phyloP scores from a whole-genome alignment of 176 grass and related monocot genomes.

The Aegilops tauschii region DNA sequence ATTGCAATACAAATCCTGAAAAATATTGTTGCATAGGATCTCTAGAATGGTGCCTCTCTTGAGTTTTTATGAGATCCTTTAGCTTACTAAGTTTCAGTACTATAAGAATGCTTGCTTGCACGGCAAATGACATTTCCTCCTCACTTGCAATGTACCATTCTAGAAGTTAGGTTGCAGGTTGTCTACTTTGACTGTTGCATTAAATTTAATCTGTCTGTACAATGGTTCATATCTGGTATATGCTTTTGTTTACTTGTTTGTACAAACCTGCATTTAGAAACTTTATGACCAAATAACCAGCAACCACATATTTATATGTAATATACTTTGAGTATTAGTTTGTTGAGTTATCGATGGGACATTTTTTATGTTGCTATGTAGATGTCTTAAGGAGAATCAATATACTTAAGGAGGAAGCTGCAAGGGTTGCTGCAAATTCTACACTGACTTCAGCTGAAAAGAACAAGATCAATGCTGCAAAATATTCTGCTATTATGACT shows the following conservation, averaged over 20 bases:
- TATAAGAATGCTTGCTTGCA: slow-evolving; percentile 10
- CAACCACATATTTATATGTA: slow-evolving; percentile 20
- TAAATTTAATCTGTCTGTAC: slow-evolving; percentile 19
- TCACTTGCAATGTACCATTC: slow-evolving; percentile 16
- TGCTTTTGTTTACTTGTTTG: background rate
- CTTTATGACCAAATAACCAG: slow-evolving; percentile 3
- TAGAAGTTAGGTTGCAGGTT: slow-evolving; percentile 1
- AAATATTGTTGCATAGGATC: slow-evolving; percentile 19
- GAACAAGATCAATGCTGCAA: slow-evolving; percentile 89
- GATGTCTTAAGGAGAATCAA: slow-evolving; percentile 90
- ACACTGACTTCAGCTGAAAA: slow-evolving; percentile 87
- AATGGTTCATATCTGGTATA: slow-evolving; percentile 5
- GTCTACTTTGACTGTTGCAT: background rate
- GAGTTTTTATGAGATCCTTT: slow-evolving; percentile 1
- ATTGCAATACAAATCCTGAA: slow-evolving; percentile 28
- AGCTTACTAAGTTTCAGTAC: background rate
- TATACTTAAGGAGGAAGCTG: slow-evolving; percentile 95
- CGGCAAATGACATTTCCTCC: slow-evolving; percentile 6
- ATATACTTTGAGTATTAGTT: slow-evolving; percentile 18
- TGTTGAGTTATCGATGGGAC: slow-evolving; percentile 22
- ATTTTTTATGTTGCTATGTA: slow-evolving; percentile 46
- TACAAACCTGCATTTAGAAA: background rate
- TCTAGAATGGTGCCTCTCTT: slow-evolving; percentile 11
- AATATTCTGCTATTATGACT: slow-evolving; percentile 98
- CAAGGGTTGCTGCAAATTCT: slow-evolving; percentile 82